These are phyloP conservation scores for Lichina pygmaea DNA, from an alignment of 495 filamentous ascomycete genomes.

Conservation along the genomic window DNA sequence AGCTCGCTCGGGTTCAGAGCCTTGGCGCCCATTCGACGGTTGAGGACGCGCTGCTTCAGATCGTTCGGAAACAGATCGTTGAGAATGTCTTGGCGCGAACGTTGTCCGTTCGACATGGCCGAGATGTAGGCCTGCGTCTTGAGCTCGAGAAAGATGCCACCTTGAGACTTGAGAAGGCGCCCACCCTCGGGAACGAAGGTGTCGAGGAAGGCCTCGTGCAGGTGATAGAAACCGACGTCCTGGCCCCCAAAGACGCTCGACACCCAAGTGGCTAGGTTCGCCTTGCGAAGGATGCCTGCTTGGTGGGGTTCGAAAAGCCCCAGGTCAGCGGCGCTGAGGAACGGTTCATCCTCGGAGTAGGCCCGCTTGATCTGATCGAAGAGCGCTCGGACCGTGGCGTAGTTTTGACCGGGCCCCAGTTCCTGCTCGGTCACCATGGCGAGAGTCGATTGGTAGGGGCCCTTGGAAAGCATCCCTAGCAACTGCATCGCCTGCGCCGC, in stretches of 20 bases:
- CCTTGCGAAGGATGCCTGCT: conserved; percentile 52
- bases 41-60: conserved; percentile 33
- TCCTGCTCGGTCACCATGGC: conserved; percentile 43
- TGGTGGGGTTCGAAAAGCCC: conserved; percentile 40
- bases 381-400: conserved; percentile 46
- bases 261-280: conserved; percentile 69
- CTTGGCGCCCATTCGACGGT: conserved; percentile 33
- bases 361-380: conserved; percentile 62
- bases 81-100: conserved; percentile 35
- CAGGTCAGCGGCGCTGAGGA: conserved; percentile 45
- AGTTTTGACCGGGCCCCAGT: conserved; percentile 57
- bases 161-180: conserved; percentile 42
- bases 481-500: conserved; percentile 36
- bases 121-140: conserved; percentile 74
- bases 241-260: conserved; percentile 59
- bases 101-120: conserved; percentile 29
- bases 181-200: conserved; percentile 59
- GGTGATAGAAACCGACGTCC: conserved; percentile 56
- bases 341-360: conserved; percentile 41
- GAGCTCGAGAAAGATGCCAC: conserved; percentile 48
- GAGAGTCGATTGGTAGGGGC: conserved; percentile 43
- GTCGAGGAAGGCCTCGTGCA: conserved; percentile 63
- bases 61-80: conserved; percentile 47
- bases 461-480: conserved; percentile 37
- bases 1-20: conserved; percentile 41